Evolutionary conservation across 139 green algal genomes (phyloP).

Genomic region (Chlamydomonas eustigma): DNA sequence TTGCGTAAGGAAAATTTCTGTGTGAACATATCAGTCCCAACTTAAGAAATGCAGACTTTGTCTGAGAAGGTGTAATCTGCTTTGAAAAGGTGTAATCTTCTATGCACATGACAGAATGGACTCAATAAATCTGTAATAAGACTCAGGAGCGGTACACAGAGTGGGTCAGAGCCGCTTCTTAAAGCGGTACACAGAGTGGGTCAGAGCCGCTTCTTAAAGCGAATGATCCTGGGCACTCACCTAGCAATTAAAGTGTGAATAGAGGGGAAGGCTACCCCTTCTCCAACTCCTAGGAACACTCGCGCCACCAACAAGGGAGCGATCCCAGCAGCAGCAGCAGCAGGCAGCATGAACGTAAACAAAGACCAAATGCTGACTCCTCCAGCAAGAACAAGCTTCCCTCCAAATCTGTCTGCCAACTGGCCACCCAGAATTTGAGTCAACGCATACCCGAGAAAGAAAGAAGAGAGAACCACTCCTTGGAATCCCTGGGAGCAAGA

Average conservation of each 20-base stretch:
- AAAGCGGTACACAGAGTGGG: too few species aligned
- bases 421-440: constrained; percentile 49
- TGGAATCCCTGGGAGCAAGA: constrained; percentile 31
- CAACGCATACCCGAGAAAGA: constrained; percentile 67
- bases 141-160: too few species aligned
- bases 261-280: constrained; percentile 73
- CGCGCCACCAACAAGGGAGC: constrained; percentile 48
- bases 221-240: constrained; percentile 13
- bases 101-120: too few species aligned
- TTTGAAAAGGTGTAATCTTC: too few species aligned
- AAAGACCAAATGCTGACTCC: constrained; percentile 55
- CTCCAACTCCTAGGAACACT: constrained; percentile 67
- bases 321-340: constrained; percentile 44
- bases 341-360: constrained; percentile 56
- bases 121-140: too few species aligned
- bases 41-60: too few species aligned
- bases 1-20: constrained; percentile 37
- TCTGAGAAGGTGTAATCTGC: too few species aligned
- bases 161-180: too few species aligned
- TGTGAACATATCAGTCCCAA: too few species aligned
- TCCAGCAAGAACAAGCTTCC: constrained; percentile 44
- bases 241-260: constrained; percentile 68
- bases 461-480: constrained; percentile 68
- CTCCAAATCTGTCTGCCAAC: constrained; percentile 14
- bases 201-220: too few species aligned